Conservation (phyloP, 1,284 basidiomycete genomes). For the Puccinia horiana region DNA sequence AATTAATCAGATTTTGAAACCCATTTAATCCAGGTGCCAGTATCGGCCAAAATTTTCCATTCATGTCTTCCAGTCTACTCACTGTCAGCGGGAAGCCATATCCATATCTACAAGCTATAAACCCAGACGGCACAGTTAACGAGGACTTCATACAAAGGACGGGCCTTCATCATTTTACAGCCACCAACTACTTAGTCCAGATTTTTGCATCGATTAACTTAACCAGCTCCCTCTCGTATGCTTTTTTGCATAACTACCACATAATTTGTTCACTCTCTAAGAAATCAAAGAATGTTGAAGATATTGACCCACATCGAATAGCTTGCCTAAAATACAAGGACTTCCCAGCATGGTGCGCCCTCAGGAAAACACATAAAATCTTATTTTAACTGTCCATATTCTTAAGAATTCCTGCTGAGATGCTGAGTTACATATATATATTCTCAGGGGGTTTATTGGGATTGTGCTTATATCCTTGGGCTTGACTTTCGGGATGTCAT, state of each 20-base stretch:
- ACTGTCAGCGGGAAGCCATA: slow-evolving; percentile 1
- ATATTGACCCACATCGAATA: slow-evolving; percentile 29
- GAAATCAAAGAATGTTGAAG: not conserved
- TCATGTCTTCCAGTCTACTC: slow-evolving; percentile 25
- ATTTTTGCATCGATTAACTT: slow-evolving; percentile 4
- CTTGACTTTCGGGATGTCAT: not conserved
- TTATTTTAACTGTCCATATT: not conserved
- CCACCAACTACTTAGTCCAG: slow-evolving; percentile 15
- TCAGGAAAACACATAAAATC: too few species aligned
- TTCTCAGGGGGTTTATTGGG: slow-evolving; percentile 3
- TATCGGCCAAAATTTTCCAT: slow-evolving; percentile 31
- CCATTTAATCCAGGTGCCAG: not conserved
- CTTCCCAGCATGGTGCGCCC: slow-evolving; percentile 29
- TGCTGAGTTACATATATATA: not conserved
- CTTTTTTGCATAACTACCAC: slow-evolving; percentile 13
- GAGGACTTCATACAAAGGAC: not conserved
- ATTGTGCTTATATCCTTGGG: slow-evolving; percentile 9
- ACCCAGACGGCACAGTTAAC: slow-evolving; percentile 25
- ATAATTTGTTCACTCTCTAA: not conserved
- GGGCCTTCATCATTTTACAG: slow-evolving; percentile 20
- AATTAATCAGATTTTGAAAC: not conserved
- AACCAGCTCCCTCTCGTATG: slow-evolving; percentile 15
- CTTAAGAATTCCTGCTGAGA: not conserved
- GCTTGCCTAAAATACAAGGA: slow-evolving; percentile 32
- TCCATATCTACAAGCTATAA: slow-evolving; percentile 26